Conservation (phyloP, 2,329 filamentous ascomycete species). For the Xylaria polymorpha region DNA sequence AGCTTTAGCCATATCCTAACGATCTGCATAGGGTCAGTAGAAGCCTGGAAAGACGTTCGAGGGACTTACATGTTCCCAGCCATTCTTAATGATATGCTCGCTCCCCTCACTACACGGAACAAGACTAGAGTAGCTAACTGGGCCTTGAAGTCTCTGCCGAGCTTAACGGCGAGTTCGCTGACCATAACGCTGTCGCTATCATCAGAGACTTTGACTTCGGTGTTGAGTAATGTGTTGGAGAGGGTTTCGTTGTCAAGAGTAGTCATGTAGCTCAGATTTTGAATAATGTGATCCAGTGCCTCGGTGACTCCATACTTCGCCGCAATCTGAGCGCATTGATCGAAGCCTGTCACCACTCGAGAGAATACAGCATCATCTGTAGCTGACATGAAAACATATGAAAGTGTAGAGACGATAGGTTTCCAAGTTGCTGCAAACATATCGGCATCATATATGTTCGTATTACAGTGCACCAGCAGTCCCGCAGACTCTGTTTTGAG, state of each 20-base stretch:
- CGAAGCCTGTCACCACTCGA: constrained; percentile 91
- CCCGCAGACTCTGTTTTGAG: constrained; percentile 83
- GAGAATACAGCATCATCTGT: constrained; percentile 96
- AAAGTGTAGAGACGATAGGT: constrained; percentile 91
- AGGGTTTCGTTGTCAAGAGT: constrained; percentile 81
- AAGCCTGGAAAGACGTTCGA: constrained; percentile 18
- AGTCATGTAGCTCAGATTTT: constrained; percentile 89
- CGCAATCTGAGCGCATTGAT: constrained; percentile 94
- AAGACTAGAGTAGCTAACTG: constrained; percentile 95
- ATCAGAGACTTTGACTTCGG: constrained; percentile 91
- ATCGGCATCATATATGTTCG: constrained; percentile 95
- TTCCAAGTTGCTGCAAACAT: constrained; percentile 98
- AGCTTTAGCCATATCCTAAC: constrained; percentile 94
- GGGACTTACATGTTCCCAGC: constrained; percentile 79
- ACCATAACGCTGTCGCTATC: constrained; percentile 89
- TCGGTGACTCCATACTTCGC: constrained; percentile 85
- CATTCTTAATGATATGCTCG: constrained; percentile 78
- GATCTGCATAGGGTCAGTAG: constrained; percentile 68
- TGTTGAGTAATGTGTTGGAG: constrained; percentile 89
- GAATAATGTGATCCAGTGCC: constrained; percentile 91
- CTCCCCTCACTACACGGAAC: constrained; percentile 90
- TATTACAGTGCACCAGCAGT: constrained; percentile 81
- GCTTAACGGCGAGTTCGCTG: constrained; percentile 94
- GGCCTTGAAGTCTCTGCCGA: constrained; percentile 92
- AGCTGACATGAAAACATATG: constrained; percentile 99